phyloP scores from a whole-genome alignment of 345 rosid species.

The thale cress (Arabidopsis thaliana) region TAIR10.1 NC_003076.8:22106501-22107000 shows the following conservation, averaged over 20 bases:
- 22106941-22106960: slow-evolving; percentile 77
- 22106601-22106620: slow-evolving; percentile 12
- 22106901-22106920: slow-evolving; percentile 55
- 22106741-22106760: no score
- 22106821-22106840: slow-evolving; percentile 4
- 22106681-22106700: slow-evolving; percentile 2
- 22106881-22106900: slow-evolving; percentile 31
- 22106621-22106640: slow-evolving; percentile 15
- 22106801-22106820: slow-evolving; percentile 5
- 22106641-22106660: slow-evolving; percentile 14
- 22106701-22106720: slow-evolving; percentile 1
- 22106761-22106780: neutral
- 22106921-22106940: slow-evolving; percentile 57
- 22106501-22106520: slow-evolving; percentile 26
- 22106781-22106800: neutral
- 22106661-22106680: slow-evolving; percentile 9
- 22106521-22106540: slow-evolving; percentile 16
- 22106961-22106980: slow-evolving; percentile 74
- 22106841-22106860: neutral
- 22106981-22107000: slow-evolving; percentile 90
- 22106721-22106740: neutral
- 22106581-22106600: slow-evolving; percentile 2
- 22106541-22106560: slow-evolving; percentile 7
- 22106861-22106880: slow-evolving; percentile 3
- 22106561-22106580: slow-evolving; percentile 26